phyloP scores from a whole-genome alignment of 768 basidiomycete genomes.

The Pleurotus djamor region DNA sequence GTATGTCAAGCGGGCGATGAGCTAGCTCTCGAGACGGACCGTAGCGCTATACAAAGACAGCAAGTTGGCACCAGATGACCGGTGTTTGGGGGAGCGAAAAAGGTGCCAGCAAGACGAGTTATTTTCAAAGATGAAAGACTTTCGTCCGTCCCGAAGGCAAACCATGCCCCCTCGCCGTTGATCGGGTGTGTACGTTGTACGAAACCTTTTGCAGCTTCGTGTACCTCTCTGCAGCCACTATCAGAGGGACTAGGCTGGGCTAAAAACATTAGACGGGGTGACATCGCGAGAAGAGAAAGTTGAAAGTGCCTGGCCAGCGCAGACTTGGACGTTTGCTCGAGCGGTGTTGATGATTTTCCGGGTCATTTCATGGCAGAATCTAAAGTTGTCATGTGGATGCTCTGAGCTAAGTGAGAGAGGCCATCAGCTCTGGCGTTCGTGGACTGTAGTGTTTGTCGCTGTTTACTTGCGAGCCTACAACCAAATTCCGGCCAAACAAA shows the following conservation, averaged over 20 bases:
- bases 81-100: neutral
- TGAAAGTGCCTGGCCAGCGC: neutral
- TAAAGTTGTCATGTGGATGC: too few relatives aligned
- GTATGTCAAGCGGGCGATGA: too few relatives aligned
- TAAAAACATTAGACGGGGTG: neutral
- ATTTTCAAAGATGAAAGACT: neutral
- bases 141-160: neutral
- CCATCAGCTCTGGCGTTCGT: neutral
- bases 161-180: neutral
- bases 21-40: neutral
- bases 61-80: too few relatives aligned
- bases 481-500: neutral
- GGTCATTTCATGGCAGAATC: too few relatives aligned
- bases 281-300: neutral
- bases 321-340: neutral
- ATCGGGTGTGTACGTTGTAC: neutral
- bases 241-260: neutral
- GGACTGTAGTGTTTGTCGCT: neutral
- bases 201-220: neutral
- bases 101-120: neutral
- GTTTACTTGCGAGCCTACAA: neutral
- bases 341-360: neutral
- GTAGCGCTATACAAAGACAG: neutral
- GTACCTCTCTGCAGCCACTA: neutral
- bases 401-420: neutral